phyloP scores from a whole-genome alignment of 371 early-diverging fungal species.

The Saksenaea oblongispora region DNA sequence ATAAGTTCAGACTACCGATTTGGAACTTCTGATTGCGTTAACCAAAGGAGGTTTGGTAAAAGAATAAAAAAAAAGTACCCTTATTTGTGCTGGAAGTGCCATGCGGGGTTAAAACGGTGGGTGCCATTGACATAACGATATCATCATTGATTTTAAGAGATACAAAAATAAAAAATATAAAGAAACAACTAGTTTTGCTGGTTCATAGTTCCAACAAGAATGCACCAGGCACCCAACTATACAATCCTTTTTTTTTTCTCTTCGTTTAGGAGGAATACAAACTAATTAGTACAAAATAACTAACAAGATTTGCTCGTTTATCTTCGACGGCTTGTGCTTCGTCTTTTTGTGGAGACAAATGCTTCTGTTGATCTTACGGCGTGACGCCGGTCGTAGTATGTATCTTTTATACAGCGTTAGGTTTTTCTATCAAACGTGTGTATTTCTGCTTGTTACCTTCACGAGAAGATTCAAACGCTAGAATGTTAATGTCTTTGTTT shows the following conservation, averaged over 20 bases:
- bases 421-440: no score
- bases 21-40: no score
- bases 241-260: neutral
- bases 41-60: no score
- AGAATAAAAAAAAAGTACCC: no score
- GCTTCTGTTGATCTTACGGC: neutral
- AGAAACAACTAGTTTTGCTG: neutral
- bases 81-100: no score
- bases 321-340: neutral
- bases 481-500: constrained; percentile 15
- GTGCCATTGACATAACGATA: no score
- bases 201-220: neutral
- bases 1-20: no score
- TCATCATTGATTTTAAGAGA: neutral
- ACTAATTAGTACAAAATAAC: neutral
- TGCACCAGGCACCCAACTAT: constrained; percentile 2
- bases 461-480: constrained; percentile 8
- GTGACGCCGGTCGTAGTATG: neutral
- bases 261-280: neutral
- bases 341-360: neutral
- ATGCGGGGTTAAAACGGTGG: no score
- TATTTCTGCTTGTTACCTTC: constrained; percentile 1
- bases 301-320: neutral
- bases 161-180: neutral
- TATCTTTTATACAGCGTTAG: neutral